These are phyloP conservation scores for Pinguiococcus pyrenoidosus DNA, from an alignment of 108 stramenopile genomes.

Conservation along the genomic window DNA sequence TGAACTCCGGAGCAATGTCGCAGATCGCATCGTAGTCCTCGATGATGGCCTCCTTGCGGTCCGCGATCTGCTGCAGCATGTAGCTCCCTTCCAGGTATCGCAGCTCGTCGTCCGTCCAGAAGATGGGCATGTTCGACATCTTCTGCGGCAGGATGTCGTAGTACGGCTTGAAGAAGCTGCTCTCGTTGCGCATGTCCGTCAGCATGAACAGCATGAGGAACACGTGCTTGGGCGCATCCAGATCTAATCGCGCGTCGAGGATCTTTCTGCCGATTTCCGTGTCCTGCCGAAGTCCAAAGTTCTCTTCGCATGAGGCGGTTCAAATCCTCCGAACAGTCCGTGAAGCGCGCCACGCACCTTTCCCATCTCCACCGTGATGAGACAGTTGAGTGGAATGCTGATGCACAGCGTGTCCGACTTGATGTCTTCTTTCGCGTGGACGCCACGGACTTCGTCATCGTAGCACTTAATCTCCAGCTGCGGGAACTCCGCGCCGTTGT, in stretches of 20 bases:
- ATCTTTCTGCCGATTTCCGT: conserved; percentile 72
- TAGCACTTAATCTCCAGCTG: conserved; percentile 26
- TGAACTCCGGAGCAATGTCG: conserved; percentile 56
- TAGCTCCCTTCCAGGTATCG: conserved; percentile 62
- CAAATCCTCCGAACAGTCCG: no score
- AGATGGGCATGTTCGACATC: conserved; percentile 91
- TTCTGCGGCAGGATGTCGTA: conserved; percentile 81
- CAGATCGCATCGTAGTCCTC: conserved; percentile 83
- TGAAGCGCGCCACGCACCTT: no score
- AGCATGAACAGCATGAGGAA: conserved; percentile 91
- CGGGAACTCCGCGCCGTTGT: conserved; percentile 32
- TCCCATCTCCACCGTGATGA: conserved; percentile 99
- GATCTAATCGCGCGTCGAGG: conserved; percentile 51
- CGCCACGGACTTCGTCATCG: conserved; percentile 82
- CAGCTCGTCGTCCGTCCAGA: conserved; percentile 79
- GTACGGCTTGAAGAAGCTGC: conserved; percentile 91
- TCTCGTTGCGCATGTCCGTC: conserved; percentile 65
- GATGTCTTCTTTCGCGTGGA: conserved; percentile 69
- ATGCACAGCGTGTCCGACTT: conserved; percentile 55
- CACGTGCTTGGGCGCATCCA: conserved; percentile 97
- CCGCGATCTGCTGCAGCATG: conserved; percentile 45
- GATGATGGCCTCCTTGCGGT: conserved; percentile 59
- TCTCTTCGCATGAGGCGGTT: no score
- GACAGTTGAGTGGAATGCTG: conserved; percentile 65
- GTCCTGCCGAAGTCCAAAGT: no score